phyloP scores from a whole-genome alignment of 345 rosid genomes.

The Erucastrum elatum region DNA sequence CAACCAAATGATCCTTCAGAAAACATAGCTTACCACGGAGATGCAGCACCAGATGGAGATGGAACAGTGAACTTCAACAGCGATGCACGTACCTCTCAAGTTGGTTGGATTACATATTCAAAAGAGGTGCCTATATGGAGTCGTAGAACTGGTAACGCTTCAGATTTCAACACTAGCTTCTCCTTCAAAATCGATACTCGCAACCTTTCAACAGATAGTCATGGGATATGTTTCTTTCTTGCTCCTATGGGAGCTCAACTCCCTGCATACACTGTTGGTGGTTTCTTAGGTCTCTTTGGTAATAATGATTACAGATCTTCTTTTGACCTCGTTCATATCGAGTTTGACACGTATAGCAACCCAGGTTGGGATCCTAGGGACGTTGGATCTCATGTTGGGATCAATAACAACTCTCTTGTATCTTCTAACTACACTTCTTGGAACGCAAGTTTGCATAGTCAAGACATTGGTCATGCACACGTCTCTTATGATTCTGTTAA shows the following conservation, averaged over 20 bases:
- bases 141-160: constrained; percentile 10
- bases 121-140: constrained; percentile 22
- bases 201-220: background rate
- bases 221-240: constrained; percentile 38
- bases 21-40: constrained; percentile 16
- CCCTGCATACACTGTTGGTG: constrained; percentile 41
- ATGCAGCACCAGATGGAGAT: constrained; percentile 6
- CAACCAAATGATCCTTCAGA: background rate
- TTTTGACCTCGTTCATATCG: constrained; percentile 37
- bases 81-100: background rate
- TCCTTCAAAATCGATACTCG: constrained; percentile 31
- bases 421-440: constrained; percentile 31
- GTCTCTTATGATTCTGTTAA: constrained; percentile 38
- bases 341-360: constrained; percentile 38
- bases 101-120: constrained; percentile 29
- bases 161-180: constrained; percentile 26
- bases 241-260: constrained; percentile 35
- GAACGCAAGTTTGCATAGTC: constrained; percentile 37
- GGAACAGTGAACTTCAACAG: constrained; percentile 27
- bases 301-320: constrained; percentile 3
- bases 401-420: background rate
- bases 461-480: constrained; percentile 29
- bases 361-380: constrained; percentile 41
- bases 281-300: constrained; percentile 43
- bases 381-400: constrained; percentile 37